Evolutionary conservation across 2,329 filamentous ascomycete species (phyloP), one percentile per base, ranked within the genome.

Genomic region (Phyllosticta ampelicida): DNA sequence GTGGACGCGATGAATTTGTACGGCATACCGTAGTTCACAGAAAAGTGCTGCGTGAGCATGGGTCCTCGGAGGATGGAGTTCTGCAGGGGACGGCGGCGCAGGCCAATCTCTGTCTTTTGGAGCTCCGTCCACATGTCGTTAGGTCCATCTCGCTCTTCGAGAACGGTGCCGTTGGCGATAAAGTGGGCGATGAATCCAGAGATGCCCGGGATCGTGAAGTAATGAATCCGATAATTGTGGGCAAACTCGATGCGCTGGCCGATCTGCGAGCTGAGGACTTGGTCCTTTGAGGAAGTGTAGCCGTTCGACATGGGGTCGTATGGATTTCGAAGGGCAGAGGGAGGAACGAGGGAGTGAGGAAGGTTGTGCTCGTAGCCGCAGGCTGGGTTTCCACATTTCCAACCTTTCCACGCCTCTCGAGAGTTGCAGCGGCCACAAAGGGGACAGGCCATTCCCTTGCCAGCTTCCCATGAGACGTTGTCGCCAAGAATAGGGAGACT

Each of bases 371-470:
- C 66, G 53, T 78, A 86, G 1, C 66, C 67, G 63, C 84, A 88
- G 1, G 63, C 63, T 0, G 62, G 61, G 13, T 76, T 80, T 50
- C 77, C 73, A 60, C 86, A 90, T 23, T 73, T 69, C 85, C 85
- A 89, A 1, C 78, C 76, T 5, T 70, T 71, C 84, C 86, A 90
- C 21, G 76, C 69, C 13, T 78, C 73, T 1, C 86, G 77, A 2
- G 82, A 77, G 49, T 77, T 83, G 63, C 86, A 88, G 48, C 81
- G 78, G 0, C 75, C 72, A 62, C 87, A 90, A 1, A 71, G 60
- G 0, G 82, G 83, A 63, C 87, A 91, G 1, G 86, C 80, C 52
- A 89, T 80, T 0, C 86, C 87, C 54, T 75, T 74, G 65, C 82
- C 85, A 58, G 79, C 82, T 9, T 74, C 68, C 2, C 73, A 71